Evolutionary conservation across 1,139 yeast species (phyloP).

Genomic region (Debaryomyces coudertii): DNA sequence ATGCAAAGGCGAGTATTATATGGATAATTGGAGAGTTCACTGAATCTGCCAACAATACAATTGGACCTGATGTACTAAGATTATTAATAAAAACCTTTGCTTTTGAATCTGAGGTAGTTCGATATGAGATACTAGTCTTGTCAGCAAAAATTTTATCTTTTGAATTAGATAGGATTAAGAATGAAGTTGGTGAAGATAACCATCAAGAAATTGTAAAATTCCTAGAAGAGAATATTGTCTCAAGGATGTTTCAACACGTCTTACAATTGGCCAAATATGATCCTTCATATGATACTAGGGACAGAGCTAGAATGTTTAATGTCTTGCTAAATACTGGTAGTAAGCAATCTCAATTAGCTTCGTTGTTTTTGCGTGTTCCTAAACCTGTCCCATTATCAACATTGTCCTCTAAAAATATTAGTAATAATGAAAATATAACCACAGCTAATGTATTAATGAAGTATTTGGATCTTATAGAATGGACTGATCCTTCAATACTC

Average conservation of each 20-base stretch:
- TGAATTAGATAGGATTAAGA: conserved; percentile 44
- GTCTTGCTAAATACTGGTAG: conserved; percentile 46
- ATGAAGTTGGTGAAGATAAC: conserved; percentile 25
- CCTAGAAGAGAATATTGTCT: conserved; percentile 32
- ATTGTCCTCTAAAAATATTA: not conserved
- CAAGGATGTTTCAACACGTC: conserved; percentile 63
- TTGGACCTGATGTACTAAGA: conserved; percentile 82
- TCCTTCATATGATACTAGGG: conserved; percentile 75
- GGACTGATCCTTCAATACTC: conserved; percentile 38
- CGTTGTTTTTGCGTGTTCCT: conserved; percentile 79
- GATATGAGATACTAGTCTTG: conserved; percentile 71
- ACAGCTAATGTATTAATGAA: conserved; percentile 24
- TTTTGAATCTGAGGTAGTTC: conserved; percentile 58
- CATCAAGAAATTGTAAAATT: conserved; percentile 36
- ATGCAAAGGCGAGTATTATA: conserved; percentile 80
- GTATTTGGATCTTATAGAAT: conserved; percentile 33
- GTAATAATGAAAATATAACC: conserved; percentile 4
- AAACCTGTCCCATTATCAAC: conserved; percentile 60
- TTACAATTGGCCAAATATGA: conserved; percentile 76
- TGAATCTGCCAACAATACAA: conserved; percentile 37
- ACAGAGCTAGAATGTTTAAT: conserved; percentile 75
- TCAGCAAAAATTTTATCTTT: conserved; percentile 73
- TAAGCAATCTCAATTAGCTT: conserved; percentile 58
- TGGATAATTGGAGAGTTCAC: conserved; percentile 92
- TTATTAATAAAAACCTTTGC: conserved; percentile 58